A percentile compares a stretch with the other conserved stretches of the same genome.
These are phyloP conservation scores for Aspergillus thermomutatus DNA, from an alignment of 2,329 filamentous ascomycete genomes.

Conservation along the genomic window DNA sequence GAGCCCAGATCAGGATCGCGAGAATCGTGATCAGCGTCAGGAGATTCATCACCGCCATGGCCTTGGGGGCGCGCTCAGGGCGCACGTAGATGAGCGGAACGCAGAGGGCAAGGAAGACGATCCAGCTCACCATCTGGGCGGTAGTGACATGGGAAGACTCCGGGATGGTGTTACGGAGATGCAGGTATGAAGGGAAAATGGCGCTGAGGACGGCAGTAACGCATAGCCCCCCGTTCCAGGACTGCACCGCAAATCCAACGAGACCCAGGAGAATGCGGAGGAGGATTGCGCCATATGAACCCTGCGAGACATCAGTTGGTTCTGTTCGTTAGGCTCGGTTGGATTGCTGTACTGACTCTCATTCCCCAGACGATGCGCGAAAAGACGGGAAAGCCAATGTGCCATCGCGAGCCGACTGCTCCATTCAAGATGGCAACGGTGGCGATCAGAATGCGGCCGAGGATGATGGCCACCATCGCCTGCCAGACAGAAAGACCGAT, in stretches of 20 bases:
- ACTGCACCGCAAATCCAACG: conserved; percentile 36
- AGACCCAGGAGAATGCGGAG: not conserved
- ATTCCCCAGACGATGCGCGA: conserved; percentile 33
- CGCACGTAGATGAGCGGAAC: conserved; percentile 46
- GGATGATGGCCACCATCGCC: too few relatives aligned
- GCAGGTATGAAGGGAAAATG: conserved; percentile 44
- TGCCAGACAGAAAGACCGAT: too few relatives aligned
- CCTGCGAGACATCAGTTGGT: not conserved
- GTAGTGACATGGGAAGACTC: conserved; percentile 44
- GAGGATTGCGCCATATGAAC: not conserved
- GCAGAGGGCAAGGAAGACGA: conserved; percentile 45
- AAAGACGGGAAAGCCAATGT: conserved; percentile 31
- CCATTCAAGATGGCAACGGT: too few relatives aligned
- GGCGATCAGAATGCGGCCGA: too few relatives aligned
- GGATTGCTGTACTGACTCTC: conserved; percentile 9
- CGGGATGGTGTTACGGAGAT: conserved; percentile 44
- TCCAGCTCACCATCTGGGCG: conserved; percentile 44
- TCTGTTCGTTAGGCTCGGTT: not conserved
- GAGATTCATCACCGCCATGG: conserved; percentile 42
- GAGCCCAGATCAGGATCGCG: conserved; percentile 44
- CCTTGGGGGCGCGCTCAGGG: conserved; percentile 43
- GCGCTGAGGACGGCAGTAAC: conserved; percentile 32
- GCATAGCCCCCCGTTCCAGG: conserved; percentile 48
- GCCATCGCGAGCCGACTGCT: too few relatives aligned
- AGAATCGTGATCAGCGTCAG: conserved; percentile 43